Base-by-base conservation (phyloP, 371 early-diverging fungal species). In the Mortierella sp. region DNA sequence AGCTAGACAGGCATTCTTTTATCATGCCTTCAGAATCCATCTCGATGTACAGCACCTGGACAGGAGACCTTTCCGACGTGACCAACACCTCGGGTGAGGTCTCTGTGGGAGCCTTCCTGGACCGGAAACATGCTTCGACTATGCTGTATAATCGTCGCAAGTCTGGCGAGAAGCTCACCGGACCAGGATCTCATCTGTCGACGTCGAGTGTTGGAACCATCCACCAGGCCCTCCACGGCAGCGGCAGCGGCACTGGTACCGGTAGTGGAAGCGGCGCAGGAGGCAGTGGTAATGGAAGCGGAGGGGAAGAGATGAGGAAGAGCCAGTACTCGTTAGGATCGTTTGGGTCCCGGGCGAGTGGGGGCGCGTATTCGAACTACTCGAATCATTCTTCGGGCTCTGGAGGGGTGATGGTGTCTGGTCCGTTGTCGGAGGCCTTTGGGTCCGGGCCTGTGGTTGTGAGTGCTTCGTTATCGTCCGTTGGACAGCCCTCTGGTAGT, bases 51-150 rank as follows among this genome's bases (percentile, higher is more conserved):
- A 84, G 74, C n/a, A 82, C 82, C 0, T 85, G 86, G 86, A 85
- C 86, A 4, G 86, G 82, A 3, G 82, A 85, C 16, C 86, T 85
- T 4, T 85, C 86, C 14, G 86, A 85, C 63, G 86, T 85, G 70
- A 85, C 86, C 8, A 79, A 78, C 10, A 85, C 86, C 35, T 85
- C 86, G 16, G 86, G 86, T 1, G 86, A 85, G 43, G 86, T 85
- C 46, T 85, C 86, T 24, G 77, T 85, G 0, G 86, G 86, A 1
- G 86, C 86, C 16, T 85, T 85, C 55, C 58, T 46, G 14, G 86
- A 85, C 35, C 86, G 86, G 41, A 82, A 82, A 35, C 74, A 74
- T 1, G 54, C 74, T 11, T 74, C 74, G 29, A 74, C 74, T 16
- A 6, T 60, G 4, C 65, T 65, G 6, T 71, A 82, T 1, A 60